These are phyloP conservation scores for Plenodomus tracheiphilus DNA, from an alignment of 2,329 filamentous ascomycete species.

Conservation along the genomic window DNA sequence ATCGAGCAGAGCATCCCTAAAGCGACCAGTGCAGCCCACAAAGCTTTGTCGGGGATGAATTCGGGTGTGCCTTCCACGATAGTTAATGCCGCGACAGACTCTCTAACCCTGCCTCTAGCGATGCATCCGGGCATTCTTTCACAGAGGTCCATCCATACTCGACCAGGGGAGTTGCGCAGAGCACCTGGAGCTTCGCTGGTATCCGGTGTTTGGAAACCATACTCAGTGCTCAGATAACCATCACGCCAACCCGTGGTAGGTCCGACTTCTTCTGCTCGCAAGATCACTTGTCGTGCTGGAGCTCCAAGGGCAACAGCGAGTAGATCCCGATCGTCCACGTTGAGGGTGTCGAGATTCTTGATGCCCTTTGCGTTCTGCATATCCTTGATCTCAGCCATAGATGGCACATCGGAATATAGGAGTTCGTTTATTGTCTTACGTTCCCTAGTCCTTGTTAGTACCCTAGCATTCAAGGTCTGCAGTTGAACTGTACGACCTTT, in stretches of 20 bases:
- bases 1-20: conserved; percentile 60
- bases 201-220: conserved; percentile 58
- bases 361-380: conserved; percentile 35
- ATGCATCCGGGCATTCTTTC: conserved; percentile 59
- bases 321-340: conserved; percentile 53
- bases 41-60: conserved; percentile 55
- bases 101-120: conserved; percentile 55
- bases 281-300: conserved; percentile 58
- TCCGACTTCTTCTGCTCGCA: conserved; percentile 58
- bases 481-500: conserved; percentile 15
- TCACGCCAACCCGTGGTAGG: conserved; percentile 57
- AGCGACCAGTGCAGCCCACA: conserved; percentile 58
- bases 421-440: conserved; percentile 33
- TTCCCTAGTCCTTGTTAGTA: conserved; percentile 16
- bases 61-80: conserved; percentile 55
- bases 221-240: conserved; percentile 56
- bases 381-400: conserved; percentile 30
- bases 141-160: conserved; percentile 60
- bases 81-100: conserved; percentile 54
- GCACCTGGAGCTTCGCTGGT: conserved; percentile 55
- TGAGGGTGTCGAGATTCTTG: conserved; percentile 55
- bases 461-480: background rate
- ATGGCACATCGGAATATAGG: conserved; percentile 29
- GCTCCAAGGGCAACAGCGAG: conserved; percentile 58
- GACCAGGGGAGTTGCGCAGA: conserved; percentile 53